Conservation (phyloP, 2,329 filamentous ascomycete genomes). For the Fusarium devonianum region DNA sequence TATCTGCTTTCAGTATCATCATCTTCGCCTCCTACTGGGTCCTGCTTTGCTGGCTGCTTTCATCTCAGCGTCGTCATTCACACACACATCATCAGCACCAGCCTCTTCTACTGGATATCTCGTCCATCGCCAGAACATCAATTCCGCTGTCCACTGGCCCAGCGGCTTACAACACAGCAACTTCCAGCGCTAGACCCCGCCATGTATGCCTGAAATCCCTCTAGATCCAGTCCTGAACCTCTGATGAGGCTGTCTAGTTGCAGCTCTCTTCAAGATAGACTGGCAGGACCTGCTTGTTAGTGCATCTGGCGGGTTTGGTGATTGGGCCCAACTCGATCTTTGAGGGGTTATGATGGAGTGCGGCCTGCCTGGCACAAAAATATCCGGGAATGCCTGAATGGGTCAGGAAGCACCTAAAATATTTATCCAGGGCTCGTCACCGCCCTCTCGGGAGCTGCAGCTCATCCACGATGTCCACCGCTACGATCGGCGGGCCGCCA, state of each 20-base stretch:
- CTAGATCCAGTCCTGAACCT: constrained; percentile 22
- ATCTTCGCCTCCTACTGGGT: constrained; percentile 8
- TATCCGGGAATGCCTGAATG: constrained; percentile 16
- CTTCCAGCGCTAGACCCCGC: background rate
- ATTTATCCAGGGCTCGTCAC: constrained; percentile 27
- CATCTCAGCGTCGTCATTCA: constrained; percentile 31
- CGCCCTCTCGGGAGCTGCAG: constrained; percentile 30
- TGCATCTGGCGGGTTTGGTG: constrained; percentile 2
- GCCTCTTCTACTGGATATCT: background rate
- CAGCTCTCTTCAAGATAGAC: constrained; percentile 15
- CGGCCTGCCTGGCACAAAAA: constrained; percentile 4
- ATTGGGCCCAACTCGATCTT: constrained; percentile 22
- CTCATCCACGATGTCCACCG: constrained; percentile 34
- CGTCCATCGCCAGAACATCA: constrained; percentile 3
- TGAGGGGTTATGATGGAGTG: constrained; percentile 5
- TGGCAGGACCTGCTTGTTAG: constrained; percentile 26
- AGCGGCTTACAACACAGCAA: constrained; percentile 5
- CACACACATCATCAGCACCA: constrained; percentile 27
- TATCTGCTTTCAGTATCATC: background rate
- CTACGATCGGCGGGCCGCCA: constrained; percentile 11
- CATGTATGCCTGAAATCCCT: constrained; percentile 26
- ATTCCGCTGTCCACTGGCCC: constrained; percentile 7
- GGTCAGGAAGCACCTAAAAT: constrained; percentile 9
- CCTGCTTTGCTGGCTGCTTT: constrained; percentile 4
- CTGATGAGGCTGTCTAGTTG: constrained; percentile 24